These are phyloP conservation scores for Beauveria sp. DNA, from an alignment of 2,329 filamentous ascomycete species.

Conservation along the genomic window DNA sequence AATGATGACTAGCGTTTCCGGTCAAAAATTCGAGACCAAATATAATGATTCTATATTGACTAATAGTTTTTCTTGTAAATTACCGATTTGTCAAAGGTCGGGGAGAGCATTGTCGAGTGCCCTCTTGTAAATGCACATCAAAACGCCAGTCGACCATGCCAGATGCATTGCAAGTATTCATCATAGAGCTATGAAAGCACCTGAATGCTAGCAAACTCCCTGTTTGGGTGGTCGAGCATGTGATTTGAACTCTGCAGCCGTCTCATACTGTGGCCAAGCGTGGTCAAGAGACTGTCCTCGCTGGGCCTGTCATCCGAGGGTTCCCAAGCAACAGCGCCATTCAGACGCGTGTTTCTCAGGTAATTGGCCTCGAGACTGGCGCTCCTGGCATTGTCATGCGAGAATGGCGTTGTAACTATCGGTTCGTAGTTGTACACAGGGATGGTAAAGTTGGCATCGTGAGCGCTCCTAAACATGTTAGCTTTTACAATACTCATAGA, in stretches of 20 bases:
- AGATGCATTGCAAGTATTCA: not conserved
- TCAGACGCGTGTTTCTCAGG: too few relatives aligned
- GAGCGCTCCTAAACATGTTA: constrained; percentile 44
- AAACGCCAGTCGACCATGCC: not conserved
- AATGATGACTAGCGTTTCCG: not conserved
- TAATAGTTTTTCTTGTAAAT: too few relatives aligned
- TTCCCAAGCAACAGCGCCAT: too few relatives aligned
- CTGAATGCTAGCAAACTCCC: constrained; percentile 49
- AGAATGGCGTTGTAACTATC: too few relatives aligned
- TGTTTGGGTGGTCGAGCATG: constrained; percentile 46
- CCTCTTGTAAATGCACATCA: not conserved
- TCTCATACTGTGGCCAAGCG: constrained; percentile 26
- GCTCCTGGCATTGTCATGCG: too few relatives aligned
- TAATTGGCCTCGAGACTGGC: too few relatives aligned
- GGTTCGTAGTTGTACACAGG: too few relatives aligned
- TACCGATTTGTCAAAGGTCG: not conserved
- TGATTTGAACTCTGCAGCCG: constrained; percentile 43
- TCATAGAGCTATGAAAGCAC: not conserved
- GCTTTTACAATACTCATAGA: not conserved
- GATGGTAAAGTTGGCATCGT: constrained; percentile 62
- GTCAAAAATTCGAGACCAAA: not conserved
- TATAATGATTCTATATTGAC: not conserved
- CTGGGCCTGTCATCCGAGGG: too few relatives aligned
- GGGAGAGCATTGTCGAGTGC: too few relatives aligned
- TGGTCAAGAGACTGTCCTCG: too few relatives aligned